These are phyloP conservation scores for Zelopaecilomyces penicillatus DNA, from an alignment of 2,329 filamentous ascomycete species.

Conservation along the genomic window DNA sequence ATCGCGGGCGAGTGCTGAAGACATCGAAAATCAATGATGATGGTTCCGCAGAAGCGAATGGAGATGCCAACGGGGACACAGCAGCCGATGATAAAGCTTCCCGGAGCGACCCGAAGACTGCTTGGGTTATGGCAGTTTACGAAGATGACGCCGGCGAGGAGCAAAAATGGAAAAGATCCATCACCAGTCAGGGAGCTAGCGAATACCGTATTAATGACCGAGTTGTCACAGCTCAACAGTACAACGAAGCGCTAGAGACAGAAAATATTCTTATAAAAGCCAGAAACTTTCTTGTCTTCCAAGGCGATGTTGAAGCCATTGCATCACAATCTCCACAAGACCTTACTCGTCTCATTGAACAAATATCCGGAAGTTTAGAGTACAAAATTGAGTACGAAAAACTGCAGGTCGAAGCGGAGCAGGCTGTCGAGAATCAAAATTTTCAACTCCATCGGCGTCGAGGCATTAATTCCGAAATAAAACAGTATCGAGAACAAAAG, in stretches of 20 bases:
- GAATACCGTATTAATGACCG: slow-evolving; percentile 97
- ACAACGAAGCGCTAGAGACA: slow-evolving; percentile 83
- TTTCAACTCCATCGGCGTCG: slow-evolving; percentile 82
- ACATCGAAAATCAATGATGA: slow-evolving; percentile 90
- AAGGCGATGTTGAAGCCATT: slow-evolving; percentile 95
- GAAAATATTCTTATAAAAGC: slow-evolving; percentile 98
- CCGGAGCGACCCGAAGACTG: slow-evolving; percentile 81
- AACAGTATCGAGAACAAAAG: slow-evolving; percentile 95
- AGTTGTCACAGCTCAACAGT: slow-evolving; percentile 78
- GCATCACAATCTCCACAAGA: slow-evolving; percentile 92
- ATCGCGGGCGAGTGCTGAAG: slow-evolving; percentile 86
- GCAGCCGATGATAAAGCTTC: slow-evolving; percentile 55
- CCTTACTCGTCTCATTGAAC: slow-evolving; percentile 86
- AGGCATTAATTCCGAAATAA: slow-evolving; percentile 95
- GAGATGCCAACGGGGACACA: slow-evolving; percentile 52
- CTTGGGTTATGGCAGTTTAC: slow-evolving; percentile 99
- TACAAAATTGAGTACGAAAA: slow-evolving; percentile 90
- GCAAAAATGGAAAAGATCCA: slow-evolving; percentile 91
- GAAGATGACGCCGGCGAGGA: slow-evolving; percentile 94
- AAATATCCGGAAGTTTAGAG: slow-evolving; percentile 93
- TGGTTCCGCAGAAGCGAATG: slow-evolving; percentile 61
- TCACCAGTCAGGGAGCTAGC: slow-evolving; percentile 79
- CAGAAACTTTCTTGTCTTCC: slow-evolving; percentile 95
- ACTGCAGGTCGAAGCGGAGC: slow-evolving; percentile 77
- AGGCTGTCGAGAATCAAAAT: slow-evolving; percentile 79